Evolutionary conservation across 768 basidiomycete genomes (phyloP), one percentile per base, ranked within the genome.

Genomic region (Macrolepiota fuliginosa): DNA sequence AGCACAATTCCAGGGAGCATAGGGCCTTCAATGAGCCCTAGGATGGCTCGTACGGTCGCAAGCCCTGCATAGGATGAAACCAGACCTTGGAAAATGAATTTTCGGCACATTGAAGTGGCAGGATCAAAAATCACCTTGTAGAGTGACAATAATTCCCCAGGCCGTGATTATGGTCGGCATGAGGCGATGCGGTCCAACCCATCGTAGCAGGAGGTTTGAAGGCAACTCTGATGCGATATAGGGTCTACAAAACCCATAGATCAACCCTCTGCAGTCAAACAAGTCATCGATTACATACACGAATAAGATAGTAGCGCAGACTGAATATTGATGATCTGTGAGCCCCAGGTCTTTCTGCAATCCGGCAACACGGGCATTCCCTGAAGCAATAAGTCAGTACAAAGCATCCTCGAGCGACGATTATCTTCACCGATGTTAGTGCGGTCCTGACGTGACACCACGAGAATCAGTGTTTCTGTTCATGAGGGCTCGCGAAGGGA

Each of bases 11-110:
- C 74, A 32, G 75, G 73, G 69, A 71, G 79, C 79, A 70, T 68
- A 4, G 66, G 74, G 66, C 84, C 86, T 73, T 86, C 83, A 25
- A 81, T 61, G n/a, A 81, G 67, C 3, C 86, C 86, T 4, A 86
- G 72, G 61, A 85, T 75, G 54, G 82, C 77, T 22, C 87, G 72
- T 55, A 78, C 81, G 3, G 74, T 75, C n/a, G 85, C 69, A 22
- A 88, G 74, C 1, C 84, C 81, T 11, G 71, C 72, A 65, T 82
- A 81, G 6, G 71, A 77, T 7, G 70, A 72, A 25, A 86, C 78
- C 13, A 81, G 64, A 1, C 83, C 83, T 81, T 54, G n/a, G 54
- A 32, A 32, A 40, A 54, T 3, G n/a, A 9, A 17, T 46, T 13
- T 19, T 49, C 3, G 42, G 15, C 19, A 15, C 35, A 11, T 19